Conservation (phyloP, 108 stramenopile species). For the Nitzschia palea region DNA sequence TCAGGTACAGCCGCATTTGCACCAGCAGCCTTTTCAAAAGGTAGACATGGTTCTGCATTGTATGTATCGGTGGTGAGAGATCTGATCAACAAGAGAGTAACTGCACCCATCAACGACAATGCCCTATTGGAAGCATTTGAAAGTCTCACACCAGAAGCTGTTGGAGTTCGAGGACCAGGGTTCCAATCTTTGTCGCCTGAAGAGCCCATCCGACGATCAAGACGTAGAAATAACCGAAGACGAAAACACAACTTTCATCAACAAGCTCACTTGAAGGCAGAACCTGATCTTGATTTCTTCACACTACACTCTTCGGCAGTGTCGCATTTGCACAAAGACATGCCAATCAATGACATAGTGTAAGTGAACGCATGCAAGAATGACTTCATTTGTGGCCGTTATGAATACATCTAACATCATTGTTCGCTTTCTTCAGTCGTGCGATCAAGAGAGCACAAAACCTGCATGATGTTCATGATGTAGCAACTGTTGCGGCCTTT, state of each 20-base stretch:
- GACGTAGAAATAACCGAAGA: neutral
- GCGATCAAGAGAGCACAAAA: constrained; percentile 65
- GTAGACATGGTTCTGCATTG: neutral
- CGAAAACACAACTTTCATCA: constrained; percentile 17
- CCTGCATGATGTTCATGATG: constrained; percentile 56
- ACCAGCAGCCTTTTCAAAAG: neutral
- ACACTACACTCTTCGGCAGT: constrained; percentile 19
- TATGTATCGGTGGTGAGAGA: neutral
- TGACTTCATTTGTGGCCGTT: neutral
- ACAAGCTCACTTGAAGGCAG: neutral
- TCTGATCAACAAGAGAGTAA: neutral
- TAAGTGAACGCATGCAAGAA: neutral
- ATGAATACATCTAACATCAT: neutral
- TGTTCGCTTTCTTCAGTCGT: neutral
- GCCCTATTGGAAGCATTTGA: neutral
- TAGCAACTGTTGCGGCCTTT: constrained; percentile 50
- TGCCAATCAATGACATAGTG: constrained; percentile 14
- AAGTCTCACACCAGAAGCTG: neutral
- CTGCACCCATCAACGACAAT: neutral
- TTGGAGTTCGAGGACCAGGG: neutral
- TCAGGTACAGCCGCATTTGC: neutral
- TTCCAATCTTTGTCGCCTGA: neutral
- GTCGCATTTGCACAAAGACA: constrained; percentile 13
- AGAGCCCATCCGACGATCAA: neutral
- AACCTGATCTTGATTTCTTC: constrained; percentile 14